Base-by-base conservation (phyloP, 345 rosid species). In the Ceriops decandra region DNA sequence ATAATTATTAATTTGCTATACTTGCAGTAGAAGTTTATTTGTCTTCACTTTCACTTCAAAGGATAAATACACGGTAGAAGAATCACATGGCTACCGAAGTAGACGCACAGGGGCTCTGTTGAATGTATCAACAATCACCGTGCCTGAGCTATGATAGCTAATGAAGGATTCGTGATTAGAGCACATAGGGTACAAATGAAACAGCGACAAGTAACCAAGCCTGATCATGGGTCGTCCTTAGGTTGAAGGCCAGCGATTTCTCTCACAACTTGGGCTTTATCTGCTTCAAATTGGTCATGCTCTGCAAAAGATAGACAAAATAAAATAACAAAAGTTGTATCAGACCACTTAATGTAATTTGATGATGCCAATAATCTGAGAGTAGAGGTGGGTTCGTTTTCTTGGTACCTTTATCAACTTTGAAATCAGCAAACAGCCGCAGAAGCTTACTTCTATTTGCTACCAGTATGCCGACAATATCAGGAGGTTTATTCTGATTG, bases 251-350 rank as follows among this genome's bases (percentile, higher is more conserved):
- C 76, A 30, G 90, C 85, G 17, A 93, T 91, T 85, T 91, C 98
- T 77, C 74, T 88, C 78, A 95, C 83, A 53, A 95, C 96, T 77
- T 86, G 96, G 54, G 90, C 93, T 68, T 95, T 95, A 82, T 90
- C 99, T 57, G 93, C 90, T 78, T 95, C 99, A 57, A 91, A 91
- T 69, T 90, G 93, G 71, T 88, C 95, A 51, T 91, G 90, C 90
- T 89, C 99, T 91, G 96, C 63, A 71, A 13, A 13, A 42, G 64
- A 59, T 16, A 20, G 60, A 6, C 1, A 58, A n/a, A 63, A 76
- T 1, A 54, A 3, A 0, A 3, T 2, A 13, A 42, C 1, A 13
- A 42, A 15, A 5, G 26, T 24, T 13, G 49, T 2, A 42, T 11
- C 49, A 13, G 49, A 31, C 24, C 26, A n/a, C 11, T 5, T 0